A percentile compares a stretch with the other conserved stretches of the same genome.
phyloP scores from a whole-genome alignment of 768 basidiomycete genomes.

The Termitomyces heimii region DNA sequence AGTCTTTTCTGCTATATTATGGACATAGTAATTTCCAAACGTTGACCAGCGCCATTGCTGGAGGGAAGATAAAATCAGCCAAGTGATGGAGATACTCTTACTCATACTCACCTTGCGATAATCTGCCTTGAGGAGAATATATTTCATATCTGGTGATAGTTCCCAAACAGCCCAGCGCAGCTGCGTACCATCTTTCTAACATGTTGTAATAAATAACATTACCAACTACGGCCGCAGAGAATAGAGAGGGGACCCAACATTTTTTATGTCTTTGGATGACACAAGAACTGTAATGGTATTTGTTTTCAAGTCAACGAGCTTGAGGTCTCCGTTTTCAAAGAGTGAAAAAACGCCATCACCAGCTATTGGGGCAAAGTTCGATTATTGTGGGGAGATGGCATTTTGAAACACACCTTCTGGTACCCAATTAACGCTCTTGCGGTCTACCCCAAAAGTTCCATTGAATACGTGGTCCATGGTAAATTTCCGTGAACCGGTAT shows the following conservation, averaged over 20 bases:
- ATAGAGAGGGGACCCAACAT: conserved; percentile 38
- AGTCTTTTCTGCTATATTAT: conserved; percentile 59
- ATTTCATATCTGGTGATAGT: conserved; percentile 87
- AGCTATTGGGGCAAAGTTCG: conserved; percentile 38
- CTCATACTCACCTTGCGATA: conserved; percentile 51
- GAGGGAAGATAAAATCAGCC: not conserved
- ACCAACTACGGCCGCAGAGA: not conserved
- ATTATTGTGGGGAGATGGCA: not conserved
- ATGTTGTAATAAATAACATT: not conserved
- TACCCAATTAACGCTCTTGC: conserved; percentile 70
- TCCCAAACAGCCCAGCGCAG: conserved; percentile 62
- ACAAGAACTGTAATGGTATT: conserved; percentile 65
- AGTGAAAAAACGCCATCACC: conserved; percentile 91
- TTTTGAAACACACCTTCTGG: conserved; percentile 64
- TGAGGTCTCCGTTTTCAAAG: conserved; percentile 54
- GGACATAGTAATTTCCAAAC: conserved; percentile 91
- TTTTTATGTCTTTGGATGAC: conserved; percentile 48
- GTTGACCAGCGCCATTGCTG: conserved; percentile 95
- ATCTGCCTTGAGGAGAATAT: conserved; percentile 77
- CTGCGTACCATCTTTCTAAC: conserved; percentile 49
- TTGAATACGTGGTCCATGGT: conserved; percentile 92
- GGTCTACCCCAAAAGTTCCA: conserved; percentile 65
- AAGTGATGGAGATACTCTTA: too few species aligned
- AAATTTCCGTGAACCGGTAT: conserved; percentile 56
- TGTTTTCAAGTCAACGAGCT: conserved; percentile 75